Percentiles rank a stretch among this genome's conserved stretches.
These are phyloP conservation scores for Sphenostylis stenocarpa DNA, from an alignment of 306 rosid genomes.

Conservation along the genomic window DNA sequence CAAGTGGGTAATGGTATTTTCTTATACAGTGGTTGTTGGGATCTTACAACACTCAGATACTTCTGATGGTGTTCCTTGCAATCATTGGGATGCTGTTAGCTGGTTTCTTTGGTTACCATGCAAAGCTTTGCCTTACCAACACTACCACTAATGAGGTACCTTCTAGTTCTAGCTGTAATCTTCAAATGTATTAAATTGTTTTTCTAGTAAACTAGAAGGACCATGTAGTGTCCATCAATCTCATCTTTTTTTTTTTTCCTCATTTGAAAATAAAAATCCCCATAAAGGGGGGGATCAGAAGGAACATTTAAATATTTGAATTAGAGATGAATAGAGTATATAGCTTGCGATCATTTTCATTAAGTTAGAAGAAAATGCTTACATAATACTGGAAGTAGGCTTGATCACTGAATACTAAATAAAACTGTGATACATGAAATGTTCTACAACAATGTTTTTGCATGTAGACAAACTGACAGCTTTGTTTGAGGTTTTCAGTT, in stretches of 20 bases:
- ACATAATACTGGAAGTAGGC: background rate
- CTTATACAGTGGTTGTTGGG: slow-evolving; percentile 78
- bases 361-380: background rate
- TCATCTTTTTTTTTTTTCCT: background rate
- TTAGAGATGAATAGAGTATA: background rate
- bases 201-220: background rate
- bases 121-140: slow-evolving; percentile 83
- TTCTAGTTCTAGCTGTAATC: background rate
- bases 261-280: background rate
- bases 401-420: background rate
- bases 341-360: background rate
- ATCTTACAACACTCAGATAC: slow-evolving; percentile 85
- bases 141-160: slow-evolving; percentile 94
- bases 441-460: background rate
- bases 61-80: slow-evolving; percentile 78
- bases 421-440: background rate
- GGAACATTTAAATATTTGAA: background rate
- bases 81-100: slow-evolving; percentile 67
- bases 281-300: background rate
- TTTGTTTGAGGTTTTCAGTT: background rate
- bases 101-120: slow-evolving; percentile 89
- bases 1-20: slow-evolving; percentile 25
- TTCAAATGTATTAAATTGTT: slow-evolving; percentile 16
- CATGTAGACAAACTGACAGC: background rate
- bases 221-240: background rate